Evolutionary conservation across 176 grass and related monocot genomes (phyloP).

Genomic region (Elaeis guineensis): DNA sequence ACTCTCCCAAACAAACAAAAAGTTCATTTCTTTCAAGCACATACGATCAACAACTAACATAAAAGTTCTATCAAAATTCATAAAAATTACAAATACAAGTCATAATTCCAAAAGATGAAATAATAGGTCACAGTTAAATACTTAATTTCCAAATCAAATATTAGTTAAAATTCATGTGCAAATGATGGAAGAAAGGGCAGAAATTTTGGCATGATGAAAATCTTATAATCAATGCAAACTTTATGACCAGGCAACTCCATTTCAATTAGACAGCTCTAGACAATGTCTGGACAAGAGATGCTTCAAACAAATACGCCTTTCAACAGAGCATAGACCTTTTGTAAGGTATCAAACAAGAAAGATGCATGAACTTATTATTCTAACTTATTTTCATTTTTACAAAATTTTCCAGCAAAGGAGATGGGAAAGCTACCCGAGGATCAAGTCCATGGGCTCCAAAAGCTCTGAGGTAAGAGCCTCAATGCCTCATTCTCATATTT

Average conservation of each 20-base stretch:
- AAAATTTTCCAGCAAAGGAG: neutral
- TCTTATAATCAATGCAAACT: too few species aligned
- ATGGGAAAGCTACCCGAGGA: neutral
- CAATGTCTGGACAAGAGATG: neutral
- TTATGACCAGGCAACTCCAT: neutral
- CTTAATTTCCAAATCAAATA: too few species aligned
- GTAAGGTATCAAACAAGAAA: neutral
- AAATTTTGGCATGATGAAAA: too few species aligned
- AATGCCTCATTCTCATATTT: neutral
- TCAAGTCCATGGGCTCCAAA: neutral
- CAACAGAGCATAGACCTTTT: neutral
- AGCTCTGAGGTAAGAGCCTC: neutral
- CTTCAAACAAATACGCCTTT: neutral
- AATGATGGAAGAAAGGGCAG: too few species aligned
- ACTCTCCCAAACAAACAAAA: too few species aligned
- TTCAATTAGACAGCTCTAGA: neutral
- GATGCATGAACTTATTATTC: neutral
- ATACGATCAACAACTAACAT: too few species aligned
- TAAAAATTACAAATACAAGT: too few species aligned
- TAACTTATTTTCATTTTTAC: neutral
- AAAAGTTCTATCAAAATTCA: too few species aligned
- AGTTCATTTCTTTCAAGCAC: too few species aligned
- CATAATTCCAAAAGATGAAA: too few species aligned
- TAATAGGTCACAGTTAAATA: too few species aligned
- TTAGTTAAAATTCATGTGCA: too few species aligned